phyloP scores from a whole-genome alignment of 257 asterid species.

The Solanum phureja region DNA sequence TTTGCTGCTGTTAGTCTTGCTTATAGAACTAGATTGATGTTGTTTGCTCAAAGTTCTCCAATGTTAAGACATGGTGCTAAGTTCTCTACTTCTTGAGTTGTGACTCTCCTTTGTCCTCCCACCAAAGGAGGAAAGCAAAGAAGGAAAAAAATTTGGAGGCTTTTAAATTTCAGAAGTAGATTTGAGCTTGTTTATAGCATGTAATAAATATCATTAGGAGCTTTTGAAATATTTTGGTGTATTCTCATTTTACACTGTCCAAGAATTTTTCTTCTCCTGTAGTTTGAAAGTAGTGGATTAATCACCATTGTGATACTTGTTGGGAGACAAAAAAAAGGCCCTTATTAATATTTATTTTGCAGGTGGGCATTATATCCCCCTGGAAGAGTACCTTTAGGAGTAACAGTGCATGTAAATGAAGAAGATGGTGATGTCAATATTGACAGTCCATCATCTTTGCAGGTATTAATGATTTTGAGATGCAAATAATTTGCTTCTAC shows the following conservation, averaged over 20 bases:
- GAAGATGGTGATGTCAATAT: slow-evolving; percentile 94
- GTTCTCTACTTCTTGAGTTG: not conserved
- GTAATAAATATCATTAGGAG: not conserved
- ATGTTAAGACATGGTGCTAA: not conserved
- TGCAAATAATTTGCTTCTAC: not conserved
- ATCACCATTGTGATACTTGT: not conserved
- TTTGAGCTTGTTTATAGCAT: not conserved
- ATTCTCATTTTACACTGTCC: not conserved
- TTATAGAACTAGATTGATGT: not conserved
- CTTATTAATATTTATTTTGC: not conserved
- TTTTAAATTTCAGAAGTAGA: not conserved
- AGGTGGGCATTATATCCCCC: slow-evolving; percentile 99
- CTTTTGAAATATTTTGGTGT: not conserved
- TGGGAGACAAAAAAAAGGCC: not conserved
- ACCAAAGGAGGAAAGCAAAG: not conserved
- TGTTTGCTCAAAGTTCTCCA: not conserved
- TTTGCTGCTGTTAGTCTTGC: not conserved
- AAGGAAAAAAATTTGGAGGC: not conserved
- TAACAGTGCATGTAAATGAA: slow-evolving; percentile 93
- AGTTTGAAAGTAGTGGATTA: not conserved
- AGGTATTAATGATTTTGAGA: slow-evolving; percentile 34
- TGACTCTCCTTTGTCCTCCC: not conserved
- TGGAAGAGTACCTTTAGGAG: slow-evolving; percentile 95
- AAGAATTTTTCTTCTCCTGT: not conserved
- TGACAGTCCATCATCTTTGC: slow-evolving; percentile 87